phyloP scores from a whole-genome alignment of 2,329 filamentous ascomycete genomes.

The Lachnellula willkommii region DNA sequence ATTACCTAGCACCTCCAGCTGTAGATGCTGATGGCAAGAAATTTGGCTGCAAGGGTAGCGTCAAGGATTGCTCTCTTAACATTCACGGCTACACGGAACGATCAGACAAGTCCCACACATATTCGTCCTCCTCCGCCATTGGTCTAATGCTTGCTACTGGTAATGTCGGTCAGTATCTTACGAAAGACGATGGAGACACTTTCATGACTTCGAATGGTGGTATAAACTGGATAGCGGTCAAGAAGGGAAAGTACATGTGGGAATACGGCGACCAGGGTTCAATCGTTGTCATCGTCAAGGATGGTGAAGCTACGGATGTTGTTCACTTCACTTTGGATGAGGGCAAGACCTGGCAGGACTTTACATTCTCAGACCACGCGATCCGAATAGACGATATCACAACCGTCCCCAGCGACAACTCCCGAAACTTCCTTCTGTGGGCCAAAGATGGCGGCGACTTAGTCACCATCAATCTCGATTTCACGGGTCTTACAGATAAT shows the following conservation, averaged over 20 bases:
- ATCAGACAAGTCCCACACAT: constrained; percentile 73
- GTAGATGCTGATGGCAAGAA: constrained; percentile 66
- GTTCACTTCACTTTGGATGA: constrained; percentile 77
- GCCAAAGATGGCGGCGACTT: constrained; percentile 55
- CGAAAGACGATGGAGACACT: constrained; percentile 62
- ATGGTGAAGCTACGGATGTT: constrained; percentile 60
- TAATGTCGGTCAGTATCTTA: constrained; percentile 66
- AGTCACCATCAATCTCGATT: constrained; percentile 80
- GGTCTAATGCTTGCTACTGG: constrained; percentile 88
- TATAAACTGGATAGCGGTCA: constrained; percentile 76
- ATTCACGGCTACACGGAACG: constrained; percentile 95
- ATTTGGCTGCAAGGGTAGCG: constrained; percentile 61
- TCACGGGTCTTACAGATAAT: constrained; percentile 70
- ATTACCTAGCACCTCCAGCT: constrained; percentile 64
- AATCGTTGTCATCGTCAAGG: constrained; percentile 79
- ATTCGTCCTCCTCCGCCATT: constrained; percentile 80
- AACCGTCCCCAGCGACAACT: constrained; percentile 82
- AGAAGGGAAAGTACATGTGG: constrained; percentile 87
- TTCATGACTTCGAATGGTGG: constrained; percentile 92
- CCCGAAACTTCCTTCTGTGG: constrained; percentile 90
- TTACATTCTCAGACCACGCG: constrained; percentile 65
- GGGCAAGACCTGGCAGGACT: constrained; percentile 72
- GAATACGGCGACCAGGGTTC: constrained; percentile 94
- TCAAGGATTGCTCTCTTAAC: constrained; percentile 76
- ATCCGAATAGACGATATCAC: constrained; percentile 75